Evolutionary conservation across 257 asterid genomes (phyloP).

Genomic region (Mentha longifolia): DNA sequence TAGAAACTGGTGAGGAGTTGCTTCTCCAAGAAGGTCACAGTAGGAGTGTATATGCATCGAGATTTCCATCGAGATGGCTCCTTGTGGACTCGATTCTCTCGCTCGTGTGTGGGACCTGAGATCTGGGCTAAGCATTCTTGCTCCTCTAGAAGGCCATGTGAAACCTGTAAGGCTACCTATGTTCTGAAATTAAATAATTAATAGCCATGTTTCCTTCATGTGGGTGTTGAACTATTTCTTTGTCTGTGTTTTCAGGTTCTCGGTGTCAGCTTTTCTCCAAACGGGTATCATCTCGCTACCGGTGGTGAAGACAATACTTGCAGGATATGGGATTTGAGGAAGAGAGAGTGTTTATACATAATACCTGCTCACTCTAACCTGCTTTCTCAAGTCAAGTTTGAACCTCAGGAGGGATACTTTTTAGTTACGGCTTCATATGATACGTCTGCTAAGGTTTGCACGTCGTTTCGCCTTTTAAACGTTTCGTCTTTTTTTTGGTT

Average conservation of each 20-base stretch:
- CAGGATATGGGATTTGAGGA: slow-evolving; percentile 92
- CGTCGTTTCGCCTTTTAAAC: not conserved
- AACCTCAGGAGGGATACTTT: slow-evolving; percentile 92
- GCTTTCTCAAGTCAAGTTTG: slow-evolving; percentile 90
- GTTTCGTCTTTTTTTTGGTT: not conserved
- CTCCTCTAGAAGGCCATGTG: slow-evolving; percentile 92
- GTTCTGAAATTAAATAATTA: slow-evolving; percentile 23
- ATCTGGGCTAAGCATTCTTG: slow-evolving; percentile 88
- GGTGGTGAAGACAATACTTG: slow-evolving; percentile 99
- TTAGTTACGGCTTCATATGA: slow-evolving; percentile 90
- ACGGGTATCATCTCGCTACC: slow-evolving; percentile 92
- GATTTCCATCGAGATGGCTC: slow-evolving; percentile 93
- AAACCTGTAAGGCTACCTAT: slow-evolving; percentile 67
- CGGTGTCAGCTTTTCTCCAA: slow-evolving; percentile 85
- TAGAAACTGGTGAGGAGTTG: slow-evolving; percentile 90
- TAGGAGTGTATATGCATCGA: slow-evolving; percentile 93
- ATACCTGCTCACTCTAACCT: slow-evolving; percentile 97
- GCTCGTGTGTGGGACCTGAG: slow-evolving; percentile 98
- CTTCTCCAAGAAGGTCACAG: slow-evolving; percentile 99
- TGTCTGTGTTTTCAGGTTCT: slow-evolving; percentile 58
- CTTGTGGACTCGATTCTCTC: slow-evolving; percentile 90
- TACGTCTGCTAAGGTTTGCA: slow-evolving; percentile 79
- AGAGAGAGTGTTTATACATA: slow-evolving; percentile 67
- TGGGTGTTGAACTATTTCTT: slow-evolving; percentile 12
- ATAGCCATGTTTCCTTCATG: slow-evolving; percentile 10